Base-by-base conservation (phyloP, 2,329 filamentous ascomycete genomes). In the Colletotrichum echinochloae region DNA sequence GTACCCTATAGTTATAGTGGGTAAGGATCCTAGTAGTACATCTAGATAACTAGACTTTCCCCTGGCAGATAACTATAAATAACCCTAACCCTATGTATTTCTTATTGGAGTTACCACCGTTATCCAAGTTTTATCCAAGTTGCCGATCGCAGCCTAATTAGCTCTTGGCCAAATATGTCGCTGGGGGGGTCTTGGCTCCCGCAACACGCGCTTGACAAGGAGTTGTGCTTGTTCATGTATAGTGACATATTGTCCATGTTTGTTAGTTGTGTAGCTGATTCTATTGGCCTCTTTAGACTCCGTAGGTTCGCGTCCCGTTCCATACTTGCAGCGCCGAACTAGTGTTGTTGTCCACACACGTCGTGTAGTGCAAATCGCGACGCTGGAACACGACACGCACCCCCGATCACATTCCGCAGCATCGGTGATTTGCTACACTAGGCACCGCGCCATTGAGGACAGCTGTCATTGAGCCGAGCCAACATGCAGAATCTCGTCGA, bases 401-500 rank as follows among this genome's bases (percentile, higher is more conserved):
- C n/a, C 18, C 35, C 33, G 20, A 49, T 46, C 23, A 39, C 59
- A 14, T 2, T 26, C 59, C 23, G n/a, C 54, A 35, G 30, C 41
- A 14, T 5, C n/a, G 9, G 23, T 33, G 30, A 26, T 48, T 60
- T 18, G 44, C 41, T 6, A 48, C 12, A n/a, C 7, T 51, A 33
- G 14, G 39, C 26, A 23, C 18, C 8, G 39, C 28, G 33, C 26
- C 46, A 18, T 60, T 23, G n/a, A 39, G n/a, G 59, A 62, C 48
- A 52, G 26, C 35, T 54, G 20, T 62, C 60, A 54, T 61, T 35
- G 59, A n/a, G 28, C 20, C 44, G 30, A 49, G n/a, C 59, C 35
- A 20, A 6, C n/a, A 18, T 20, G 6, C 59, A 49, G 23, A 30
- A 37, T 39, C 48, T 54, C 6, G 23, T 26, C 5, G 48, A 23